Conservation (phyloP, 148 eudicot genomes). For the Arctostaphylos glauca region DNA sequence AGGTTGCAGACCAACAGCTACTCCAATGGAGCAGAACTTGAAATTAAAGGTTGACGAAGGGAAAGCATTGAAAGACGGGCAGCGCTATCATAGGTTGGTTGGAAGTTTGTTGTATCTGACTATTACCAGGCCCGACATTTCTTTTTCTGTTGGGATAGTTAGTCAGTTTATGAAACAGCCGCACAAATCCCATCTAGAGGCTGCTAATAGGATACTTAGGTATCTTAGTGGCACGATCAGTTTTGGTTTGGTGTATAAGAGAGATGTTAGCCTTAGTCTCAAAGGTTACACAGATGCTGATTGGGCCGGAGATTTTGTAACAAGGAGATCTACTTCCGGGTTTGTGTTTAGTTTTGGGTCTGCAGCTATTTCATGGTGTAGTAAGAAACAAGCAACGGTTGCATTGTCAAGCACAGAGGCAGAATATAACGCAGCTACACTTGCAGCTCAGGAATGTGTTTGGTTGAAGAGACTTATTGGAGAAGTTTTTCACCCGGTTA, state of each 20-base stretch:
- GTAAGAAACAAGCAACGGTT: no score
- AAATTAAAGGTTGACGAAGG: neutral
- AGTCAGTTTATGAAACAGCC: neutral
- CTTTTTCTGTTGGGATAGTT: neutral
- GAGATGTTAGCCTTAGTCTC: no score
- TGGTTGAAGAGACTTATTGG: no score
- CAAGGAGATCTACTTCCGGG: neutral
- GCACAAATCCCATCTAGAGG: no score
- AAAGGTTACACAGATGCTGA: neutral
- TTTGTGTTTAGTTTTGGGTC: neutral
- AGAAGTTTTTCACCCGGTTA: no score
- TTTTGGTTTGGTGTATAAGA: no score
- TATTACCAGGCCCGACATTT: neutral
- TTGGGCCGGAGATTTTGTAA: neutral
- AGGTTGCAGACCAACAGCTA: neutral
- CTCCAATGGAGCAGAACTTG: neutral
- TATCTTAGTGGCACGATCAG: no score
- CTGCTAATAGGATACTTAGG: no score
- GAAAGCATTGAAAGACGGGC: neutral
- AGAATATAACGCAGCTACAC: no score
- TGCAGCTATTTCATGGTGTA: no score
- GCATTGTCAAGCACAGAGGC: no score
- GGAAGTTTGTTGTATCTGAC: conserved; percentile 3
- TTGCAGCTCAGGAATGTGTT: no score
- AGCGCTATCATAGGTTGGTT: neutral